Percentiles rank a stretch among this genome's conserved stretches.
phyloP scores from a whole-genome alignment of 2,329 filamentous ascomycete species.

The Arthrobotrys pseudoclavata region DNA sequence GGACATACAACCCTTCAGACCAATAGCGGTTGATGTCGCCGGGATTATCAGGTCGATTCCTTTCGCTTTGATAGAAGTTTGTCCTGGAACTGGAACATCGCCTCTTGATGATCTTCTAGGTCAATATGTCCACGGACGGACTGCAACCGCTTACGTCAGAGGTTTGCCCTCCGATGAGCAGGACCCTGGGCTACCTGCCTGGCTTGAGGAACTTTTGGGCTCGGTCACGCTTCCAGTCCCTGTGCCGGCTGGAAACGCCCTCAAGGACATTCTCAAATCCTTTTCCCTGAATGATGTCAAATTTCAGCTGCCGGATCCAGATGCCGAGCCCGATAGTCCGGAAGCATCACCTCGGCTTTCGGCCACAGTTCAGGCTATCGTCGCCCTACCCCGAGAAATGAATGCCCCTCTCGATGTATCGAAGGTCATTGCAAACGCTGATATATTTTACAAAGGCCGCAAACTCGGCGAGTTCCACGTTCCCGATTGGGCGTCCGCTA shows the following conservation, averaged over 20 bases:
- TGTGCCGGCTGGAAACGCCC: constrained; percentile 79
- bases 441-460: constrained; percentile 82
- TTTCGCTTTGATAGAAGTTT: constrained; percentile 77
- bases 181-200: constrained; percentile 78
- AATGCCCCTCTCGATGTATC: constrained; percentile 86
- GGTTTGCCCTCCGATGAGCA: constrained; percentile 75
- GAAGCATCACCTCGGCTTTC: constrained; percentile 83
- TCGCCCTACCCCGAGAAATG: constrained; percentile 85
- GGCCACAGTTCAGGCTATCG: constrained; percentile 82
- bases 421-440: constrained; percentile 79
- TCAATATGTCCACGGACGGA: constrained; percentile 83
- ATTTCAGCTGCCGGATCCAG: constrained; percentile 84
- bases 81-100: constrained; percentile 82
- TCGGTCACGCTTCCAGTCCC: constrained; percentile 87
- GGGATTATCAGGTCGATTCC: constrained; percentile 82
- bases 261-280: constrained; percentile 86
- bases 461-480: constrained; percentile 87
- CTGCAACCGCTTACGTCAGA: constrained; percentile 84
- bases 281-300: constrained; percentile 88
- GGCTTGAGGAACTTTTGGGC: constrained; percentile 84
- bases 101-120: constrained; percentile 86
- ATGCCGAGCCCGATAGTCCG: constrained; percentile 80
- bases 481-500: constrained; percentile 84
- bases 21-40: constrained; percentile 77
- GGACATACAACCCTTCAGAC: constrained; percentile 76